A percentile compares a stretch with the other conserved stretches of the same genome.
Conservation (phyloP, 208 protist species). For the Leishmania braziliensis region DNA sequence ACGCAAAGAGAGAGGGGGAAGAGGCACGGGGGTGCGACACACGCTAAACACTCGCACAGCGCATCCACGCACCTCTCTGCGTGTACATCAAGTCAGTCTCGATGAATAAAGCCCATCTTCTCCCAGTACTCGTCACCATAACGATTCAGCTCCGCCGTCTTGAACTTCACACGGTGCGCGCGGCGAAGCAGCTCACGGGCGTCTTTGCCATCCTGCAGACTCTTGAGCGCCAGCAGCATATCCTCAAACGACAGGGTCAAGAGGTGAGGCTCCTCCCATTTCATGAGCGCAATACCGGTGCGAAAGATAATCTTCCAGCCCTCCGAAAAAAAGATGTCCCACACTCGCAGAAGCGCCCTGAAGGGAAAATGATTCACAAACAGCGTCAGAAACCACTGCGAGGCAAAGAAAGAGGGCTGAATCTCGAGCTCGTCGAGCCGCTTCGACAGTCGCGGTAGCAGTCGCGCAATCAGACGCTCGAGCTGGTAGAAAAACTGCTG, state of each 20-base stretch:
- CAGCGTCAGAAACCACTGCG: slow-evolving; percentile 94
- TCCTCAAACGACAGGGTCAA: slow-evolving; percentile 78
- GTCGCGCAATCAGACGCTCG: slow-evolving; percentile 68
- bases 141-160: slow-evolving; percentile 78
- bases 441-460: slow-evolving; percentile 77
- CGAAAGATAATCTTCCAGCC: slow-evolving; percentile 95
- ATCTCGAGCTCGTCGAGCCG: slow-evolving; percentile 77
- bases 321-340: slow-evolving; percentile 93
- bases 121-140: slow-evolving; percentile 87
- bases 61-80: neutral
- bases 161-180: slow-evolving; percentile 86
- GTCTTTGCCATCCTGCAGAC: slow-evolving; percentile 85
- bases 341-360: slow-evolving; percentile 86
- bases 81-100: slow-evolving; percentile 5
- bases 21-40: neutral
- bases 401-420: slow-evolving; percentile 89
- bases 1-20: no score
- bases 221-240: slow-evolving; percentile 79
- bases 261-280: slow-evolving; percentile 86
- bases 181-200: slow-evolving; percentile 70
- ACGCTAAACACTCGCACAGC: neutral
- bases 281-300: slow-evolving; percentile 84
- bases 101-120: slow-evolving; percentile 27
- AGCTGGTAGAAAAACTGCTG: slow-evolving; percentile 92
- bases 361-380: slow-evolving; percentile 93